These are phyloP conservation scores for Phylloporus sp. DNA, from an alignment of 768 basidiomycete species.

Conservation along the genomic window DNA sequence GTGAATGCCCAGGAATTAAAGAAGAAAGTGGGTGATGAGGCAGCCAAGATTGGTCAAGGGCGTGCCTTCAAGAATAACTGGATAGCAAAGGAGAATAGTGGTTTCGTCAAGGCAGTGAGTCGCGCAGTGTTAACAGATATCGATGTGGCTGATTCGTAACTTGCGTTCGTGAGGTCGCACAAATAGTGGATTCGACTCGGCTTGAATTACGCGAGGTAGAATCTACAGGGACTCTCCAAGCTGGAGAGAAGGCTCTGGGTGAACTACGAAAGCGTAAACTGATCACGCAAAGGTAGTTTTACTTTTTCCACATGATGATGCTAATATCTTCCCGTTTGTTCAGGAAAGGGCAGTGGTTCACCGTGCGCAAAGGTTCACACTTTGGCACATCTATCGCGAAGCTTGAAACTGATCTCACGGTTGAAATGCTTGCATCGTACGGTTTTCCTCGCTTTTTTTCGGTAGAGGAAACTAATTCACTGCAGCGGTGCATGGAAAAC, in stretches of 20 bases:
- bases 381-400: constrained; percentile 92
- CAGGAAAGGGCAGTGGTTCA: constrained; percentile 96
- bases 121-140: not conserved
- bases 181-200: constrained; percentile 72
- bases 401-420: constrained; percentile 93
- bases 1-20: constrained; percentile 66
- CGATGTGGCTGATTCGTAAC: not conserved
- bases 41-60: constrained; percentile 89
- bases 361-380: constrained; percentile 73
- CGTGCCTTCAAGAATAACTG: constrained; percentile 96
- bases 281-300: constrained; percentile 65
- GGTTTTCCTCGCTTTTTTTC: constrained; percentile 21
- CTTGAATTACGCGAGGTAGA: constrained; percentile 69
- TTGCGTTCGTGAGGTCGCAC: constrained; percentile 42
- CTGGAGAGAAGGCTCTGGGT: constrained; percentile 76
- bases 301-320: not conserved
- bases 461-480: not conserved
- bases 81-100: constrained; percentile 88
- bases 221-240: constrained; percentile 61
- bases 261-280: constrained; percentile 93
- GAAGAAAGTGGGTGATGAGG: constrained; percentile 75
- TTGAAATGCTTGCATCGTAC: constrained; percentile 90
- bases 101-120: constrained; percentile 81
- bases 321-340: not conserved
- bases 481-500: constrained; percentile 90